Conservation (phyloP, 768 basidiomycete species). For the button mushroom (Agaricus bisporus) region DNA sequence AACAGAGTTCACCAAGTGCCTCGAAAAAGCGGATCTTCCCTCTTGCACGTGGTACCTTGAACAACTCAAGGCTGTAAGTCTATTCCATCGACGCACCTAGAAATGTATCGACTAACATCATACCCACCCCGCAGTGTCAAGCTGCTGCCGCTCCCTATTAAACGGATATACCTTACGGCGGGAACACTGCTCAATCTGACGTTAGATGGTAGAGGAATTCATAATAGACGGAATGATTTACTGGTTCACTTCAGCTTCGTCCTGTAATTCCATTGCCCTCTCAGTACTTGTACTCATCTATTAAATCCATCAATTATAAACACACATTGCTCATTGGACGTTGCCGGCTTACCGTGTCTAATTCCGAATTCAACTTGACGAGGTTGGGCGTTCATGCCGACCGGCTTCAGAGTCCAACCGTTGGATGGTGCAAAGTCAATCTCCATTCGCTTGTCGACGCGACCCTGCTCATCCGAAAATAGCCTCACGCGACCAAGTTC, state of each 20-base stretch:
- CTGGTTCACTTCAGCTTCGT: neutral
- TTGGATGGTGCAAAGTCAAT: no score
- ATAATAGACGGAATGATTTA: neutral
- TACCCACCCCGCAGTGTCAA: conserved; percentile 49
- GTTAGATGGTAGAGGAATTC: neutral
- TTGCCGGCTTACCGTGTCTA: no score
- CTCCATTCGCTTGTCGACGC: no score
- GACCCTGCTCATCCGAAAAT: no score
- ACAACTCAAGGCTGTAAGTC: conserved; percentile 78
- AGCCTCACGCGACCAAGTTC: no score
- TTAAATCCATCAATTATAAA: neutral
- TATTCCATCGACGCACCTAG: neutral
- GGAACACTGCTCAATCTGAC: neutral
- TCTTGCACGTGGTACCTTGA: conserved; percentile 86
- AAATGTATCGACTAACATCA: conserved; percentile 3
- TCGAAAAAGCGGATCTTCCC: conserved; percentile 74
- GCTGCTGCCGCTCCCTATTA: conserved; percentile 52
- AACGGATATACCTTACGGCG: conserved; percentile 3
- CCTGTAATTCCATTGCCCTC: neutral
- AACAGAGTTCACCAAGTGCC: conserved; percentile 76
- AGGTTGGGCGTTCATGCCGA: no score
- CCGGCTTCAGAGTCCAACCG: no score
- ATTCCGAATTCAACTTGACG: no score
- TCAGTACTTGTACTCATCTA: neutral
- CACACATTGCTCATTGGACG: neutral